A percentile compares a stretch with the other conserved stretches of the same genome.
Evolutionary conservation across 495 filamentous ascomycete species (phyloP).

Genomic region (Polyplosphaeria fusca): DNA sequence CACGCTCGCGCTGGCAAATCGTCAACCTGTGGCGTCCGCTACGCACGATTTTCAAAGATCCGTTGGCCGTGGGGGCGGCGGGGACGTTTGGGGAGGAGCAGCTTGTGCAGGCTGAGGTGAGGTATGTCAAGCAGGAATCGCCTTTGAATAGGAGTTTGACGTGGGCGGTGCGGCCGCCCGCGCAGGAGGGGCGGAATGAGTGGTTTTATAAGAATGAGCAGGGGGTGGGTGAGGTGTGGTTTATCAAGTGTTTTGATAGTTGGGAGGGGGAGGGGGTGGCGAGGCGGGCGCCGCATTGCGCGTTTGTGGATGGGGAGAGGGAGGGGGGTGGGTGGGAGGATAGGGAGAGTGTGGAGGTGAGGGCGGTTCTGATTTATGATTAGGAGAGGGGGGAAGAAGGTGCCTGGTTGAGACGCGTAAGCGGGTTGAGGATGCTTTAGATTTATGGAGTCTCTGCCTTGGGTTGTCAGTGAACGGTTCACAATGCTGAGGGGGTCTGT

Average conservation of each 20-base stretch:
- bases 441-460: too few relatives aligned
- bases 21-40: conserved; percentile 15
- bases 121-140: conserved; percentile 1
- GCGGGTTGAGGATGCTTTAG: too few relatives aligned
- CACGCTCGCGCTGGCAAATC: background rate
- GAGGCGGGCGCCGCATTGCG: conserved; percentile 14
- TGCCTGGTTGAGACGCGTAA: too few relatives aligned
- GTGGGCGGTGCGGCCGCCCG: conserved; percentile 5
- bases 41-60: conserved; percentile 8
- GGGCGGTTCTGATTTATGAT: conserved; percentile 2
- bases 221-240: background rate
- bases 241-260: conserved; percentile 17
- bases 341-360: conserved; percentile 10
- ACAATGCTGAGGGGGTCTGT: too few relatives aligned
- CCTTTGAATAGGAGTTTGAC: conserved; percentile 2
- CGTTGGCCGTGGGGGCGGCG: background rate
- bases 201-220: conserved; percentile 11
- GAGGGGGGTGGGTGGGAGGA: conserved; percentile 3
- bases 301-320: conserved; percentile 8
- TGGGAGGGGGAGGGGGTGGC: background rate
- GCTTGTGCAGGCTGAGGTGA: background rate
- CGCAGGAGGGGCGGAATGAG: background rate
- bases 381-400: background rate
- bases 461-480: too few relatives aligned
- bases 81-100: background rate